phyloP scores from a whole-genome alignment of 2,329 filamentous ascomycete species.

The Trichoderma gracile region DNA sequence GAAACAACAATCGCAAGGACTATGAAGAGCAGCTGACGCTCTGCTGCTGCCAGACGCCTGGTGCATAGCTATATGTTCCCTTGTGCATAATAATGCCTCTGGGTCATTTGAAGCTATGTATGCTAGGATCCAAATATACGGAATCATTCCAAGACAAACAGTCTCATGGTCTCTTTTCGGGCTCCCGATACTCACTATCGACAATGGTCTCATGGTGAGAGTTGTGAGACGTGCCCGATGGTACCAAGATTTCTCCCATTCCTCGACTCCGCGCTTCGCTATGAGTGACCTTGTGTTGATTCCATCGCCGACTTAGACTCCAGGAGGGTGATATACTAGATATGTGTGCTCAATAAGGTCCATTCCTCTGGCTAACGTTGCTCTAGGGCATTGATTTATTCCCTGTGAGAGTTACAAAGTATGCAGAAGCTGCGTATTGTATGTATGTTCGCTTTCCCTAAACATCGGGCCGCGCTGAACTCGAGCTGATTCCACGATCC shows the following conservation, averaged over 20 bases:
- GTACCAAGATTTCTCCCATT: background rate
- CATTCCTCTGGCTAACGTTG: background rate
- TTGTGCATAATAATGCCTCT: background rate
- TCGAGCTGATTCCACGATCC: background rate
- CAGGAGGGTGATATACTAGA: background rate
- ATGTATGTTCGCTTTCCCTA: background rate
- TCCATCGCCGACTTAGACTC: background rate
- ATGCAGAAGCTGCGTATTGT: background rate
- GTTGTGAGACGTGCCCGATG: background rate
- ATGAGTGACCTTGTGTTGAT: background rate
- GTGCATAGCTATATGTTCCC: background rate
- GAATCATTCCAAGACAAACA: conserved; percentile 2
- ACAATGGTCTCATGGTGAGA: background rate
- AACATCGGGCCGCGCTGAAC: background rate
- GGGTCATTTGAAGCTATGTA: background rate
- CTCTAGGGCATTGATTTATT: background rate
- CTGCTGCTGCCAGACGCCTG: background rate
- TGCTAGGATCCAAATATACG: background rate
- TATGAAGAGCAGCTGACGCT: background rate
- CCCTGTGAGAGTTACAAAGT: too few species aligned
- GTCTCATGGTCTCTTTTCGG: background rate
- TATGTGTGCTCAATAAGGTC: conserved; percentile 1
- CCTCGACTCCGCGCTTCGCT: background rate
- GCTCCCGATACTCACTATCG: background rate
- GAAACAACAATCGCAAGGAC: background rate